Percentiles rank a stretch among this genome's conserved stretches.
Conservation (phyloP, 129 eudicot genomes). For the Artemisia tridentata region DNA sequence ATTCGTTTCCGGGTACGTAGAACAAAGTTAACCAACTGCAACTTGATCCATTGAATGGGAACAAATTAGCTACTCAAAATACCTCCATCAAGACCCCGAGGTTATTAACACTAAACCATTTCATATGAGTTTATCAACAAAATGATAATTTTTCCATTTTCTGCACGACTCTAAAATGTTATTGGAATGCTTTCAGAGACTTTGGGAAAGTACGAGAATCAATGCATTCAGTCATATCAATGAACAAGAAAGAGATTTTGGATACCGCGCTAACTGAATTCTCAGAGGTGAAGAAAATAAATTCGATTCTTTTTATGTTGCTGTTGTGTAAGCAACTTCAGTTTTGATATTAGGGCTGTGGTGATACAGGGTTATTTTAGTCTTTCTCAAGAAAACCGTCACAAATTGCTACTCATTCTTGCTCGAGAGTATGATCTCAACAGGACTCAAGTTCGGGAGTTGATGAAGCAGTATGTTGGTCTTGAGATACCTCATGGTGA, state of each 20-base stretch:
- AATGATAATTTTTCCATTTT: background rate
- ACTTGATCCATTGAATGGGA: slow-evolving; percentile 36
- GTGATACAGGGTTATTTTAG: slow-evolving; percentile 66
- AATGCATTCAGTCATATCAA: slow-evolving; percentile 82
- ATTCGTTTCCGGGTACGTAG: slow-evolving; percentile 24
- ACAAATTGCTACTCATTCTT: slow-evolving; percentile 54
- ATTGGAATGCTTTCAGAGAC: slow-evolving; percentile 42
- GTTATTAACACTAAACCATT: slow-evolving; percentile 26
- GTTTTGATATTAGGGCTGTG: slow-evolving; percentile 20
- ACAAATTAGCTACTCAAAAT: slow-evolving; percentile 33
- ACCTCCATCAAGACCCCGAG: slow-evolving; percentile 35
- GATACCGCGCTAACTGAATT: slow-evolving; percentile 78
- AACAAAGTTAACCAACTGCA: slow-evolving; percentile 53
- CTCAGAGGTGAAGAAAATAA: slow-evolving; percentile 49
- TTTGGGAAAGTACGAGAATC: slow-evolving; percentile 63
- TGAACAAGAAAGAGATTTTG: slow-evolving; percentile 73
- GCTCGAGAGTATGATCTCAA: slow-evolving; percentile 83
- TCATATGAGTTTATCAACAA: background rate
- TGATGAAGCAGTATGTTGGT: slow-evolving; percentile 84
- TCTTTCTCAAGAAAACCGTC: slow-evolving; percentile 59
- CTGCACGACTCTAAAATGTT: background rate
- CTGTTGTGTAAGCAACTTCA: slow-evolving; percentile 11
- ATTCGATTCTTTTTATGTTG: background rate
- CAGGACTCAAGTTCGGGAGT: slow-evolving; percentile 72
- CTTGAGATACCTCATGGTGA: slow-evolving; percentile 75